A percentile compares a stretch with the other conserved stretches of the same genome.
Conservation (phyloP, 2,329 filamentous ascomycete genomes). For the Venturia aucupariae region DNA sequence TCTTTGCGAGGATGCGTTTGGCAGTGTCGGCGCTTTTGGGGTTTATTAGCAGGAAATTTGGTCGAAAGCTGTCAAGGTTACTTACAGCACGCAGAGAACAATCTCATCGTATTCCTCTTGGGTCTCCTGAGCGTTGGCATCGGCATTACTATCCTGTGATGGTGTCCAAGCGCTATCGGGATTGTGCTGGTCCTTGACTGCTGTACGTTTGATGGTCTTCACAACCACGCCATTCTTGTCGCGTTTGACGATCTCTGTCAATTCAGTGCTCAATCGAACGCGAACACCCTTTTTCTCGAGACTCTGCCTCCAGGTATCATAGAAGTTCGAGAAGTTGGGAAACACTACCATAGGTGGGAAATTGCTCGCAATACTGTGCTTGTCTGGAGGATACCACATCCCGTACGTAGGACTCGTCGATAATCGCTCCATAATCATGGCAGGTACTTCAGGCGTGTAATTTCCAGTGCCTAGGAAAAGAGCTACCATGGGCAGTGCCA, state of each 20-base stretch:
- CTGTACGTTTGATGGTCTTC: conserved; percentile 35
- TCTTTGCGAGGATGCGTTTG: conserved; percentile 49
- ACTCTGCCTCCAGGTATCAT: conserved; percentile 49
- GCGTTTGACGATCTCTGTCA: conserved; percentile 44
- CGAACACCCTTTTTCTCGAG: conserved; percentile 46
- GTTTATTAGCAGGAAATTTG: not conserved
- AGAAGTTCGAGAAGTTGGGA: conserved; percentile 52
- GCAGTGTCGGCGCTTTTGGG: conserved; percentile 41
- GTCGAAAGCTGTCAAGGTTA: conserved; percentile 17
- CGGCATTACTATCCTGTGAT: conserved; percentile 28
- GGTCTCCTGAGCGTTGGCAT: conserved; percentile 32
- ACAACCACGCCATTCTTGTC: conserved; percentile 45
- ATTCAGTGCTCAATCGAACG: conserved; percentile 47
- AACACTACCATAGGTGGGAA: conserved; percentile 53
- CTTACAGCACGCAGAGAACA: conserved; percentile 50
- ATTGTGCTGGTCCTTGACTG: conserved; percentile 34
- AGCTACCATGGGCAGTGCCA: conserved; percentile 62
- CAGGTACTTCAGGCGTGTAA: conserved; percentile 61
- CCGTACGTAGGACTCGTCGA: conserved; percentile 47
- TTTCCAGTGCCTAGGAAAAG: conserved; percentile 66
- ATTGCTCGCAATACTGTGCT: conserved; percentile 39
- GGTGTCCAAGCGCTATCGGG: conserved; percentile 36
- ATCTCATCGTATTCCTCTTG: conserved; percentile 53
- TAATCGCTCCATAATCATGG: conserved; percentile 51
- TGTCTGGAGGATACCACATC: conserved; percentile 48